phyloP scores from a whole-genome alignment of 1,284 basidiomycete genomes.

The Apiotrichum akiyoshidainum region DNA sequence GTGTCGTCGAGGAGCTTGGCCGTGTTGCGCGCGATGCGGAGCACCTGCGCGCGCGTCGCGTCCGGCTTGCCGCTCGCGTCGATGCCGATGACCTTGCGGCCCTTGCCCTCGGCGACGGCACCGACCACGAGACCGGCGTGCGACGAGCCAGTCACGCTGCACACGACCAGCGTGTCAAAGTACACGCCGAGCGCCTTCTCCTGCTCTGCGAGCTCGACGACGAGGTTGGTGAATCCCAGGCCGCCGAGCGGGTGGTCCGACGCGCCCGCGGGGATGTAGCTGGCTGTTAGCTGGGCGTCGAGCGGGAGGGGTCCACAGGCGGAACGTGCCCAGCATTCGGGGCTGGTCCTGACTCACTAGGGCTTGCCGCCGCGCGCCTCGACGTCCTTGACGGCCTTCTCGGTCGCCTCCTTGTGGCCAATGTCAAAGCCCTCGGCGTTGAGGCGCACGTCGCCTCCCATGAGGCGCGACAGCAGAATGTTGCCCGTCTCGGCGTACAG shows the following conservation, averaged over 20 bases:
- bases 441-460: slow-evolving; percentile 40
- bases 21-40: slow-evolving; percentile 32
- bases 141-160: slow-evolving; percentile 36
- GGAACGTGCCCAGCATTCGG: too few species aligned
- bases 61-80: slow-evolving; percentile 37
- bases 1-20: slow-evolving; percentile 24
- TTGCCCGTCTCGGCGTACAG: slow-evolving; percentile 37
- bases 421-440: slow-evolving; percentile 36
- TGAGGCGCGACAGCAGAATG: slow-evolving; percentile 37
- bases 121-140: slow-evolving; percentile 39
- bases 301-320: too few species aligned
- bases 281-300: slow-evolving; percentile 1
- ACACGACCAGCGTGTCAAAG: slow-evolving; percentile 40
- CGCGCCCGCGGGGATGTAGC: slow-evolving; percentile 38
- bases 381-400: slow-evolving; percentile 31
- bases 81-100: slow-evolving; percentile 37
- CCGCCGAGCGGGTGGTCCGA: slow-evolving; percentile 38
- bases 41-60: slow-evolving; percentile 28
- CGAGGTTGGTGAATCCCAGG: slow-evolving; percentile 31
- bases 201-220: slow-evolving; percentile 38
- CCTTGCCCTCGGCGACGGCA: slow-evolving; percentile 32
- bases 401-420: slow-evolving; percentile 34
- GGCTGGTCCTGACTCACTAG: slow-evolving; percentile 22
- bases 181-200: slow-evolving; percentile 31
- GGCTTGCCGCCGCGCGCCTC: slow-evolving; percentile 34